phyloP scores from a whole-genome alignment of 305 asterid species.

The Striga hermonthica region DNA sequence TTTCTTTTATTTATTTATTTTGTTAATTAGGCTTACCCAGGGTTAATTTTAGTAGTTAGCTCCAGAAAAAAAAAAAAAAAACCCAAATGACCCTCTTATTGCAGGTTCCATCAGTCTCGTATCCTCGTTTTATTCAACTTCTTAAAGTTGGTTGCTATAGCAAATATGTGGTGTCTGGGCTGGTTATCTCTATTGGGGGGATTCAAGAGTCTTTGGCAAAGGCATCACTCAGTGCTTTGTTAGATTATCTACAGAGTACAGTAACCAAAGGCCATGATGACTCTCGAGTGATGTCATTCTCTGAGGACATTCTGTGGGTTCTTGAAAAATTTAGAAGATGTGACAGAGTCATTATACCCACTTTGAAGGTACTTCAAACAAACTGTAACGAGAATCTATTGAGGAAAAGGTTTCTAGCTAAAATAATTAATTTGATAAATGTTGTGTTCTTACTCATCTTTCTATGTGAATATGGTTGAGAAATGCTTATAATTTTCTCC shows the following conservation, averaged over 20 bases:
- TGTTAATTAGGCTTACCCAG: slow-evolving; percentile 6
- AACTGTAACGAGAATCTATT: slow-evolving; percentile 7
- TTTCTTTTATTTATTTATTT: neutral
- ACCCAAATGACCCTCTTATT: slow-evolving; percentile 21
- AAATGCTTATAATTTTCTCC: slow-evolving; percentile 25
- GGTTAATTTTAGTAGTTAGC: neutral
- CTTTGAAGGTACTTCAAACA: slow-evolving; percentile 65
- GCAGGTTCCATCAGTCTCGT: slow-evolving; percentile 81
- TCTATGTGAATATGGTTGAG: neutral
- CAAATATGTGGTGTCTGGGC: slow-evolving; percentile 68
- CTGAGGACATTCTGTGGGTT: slow-evolving; percentile 83
- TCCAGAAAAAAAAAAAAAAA: neutral
- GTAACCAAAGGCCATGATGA: slow-evolving; percentile 44
- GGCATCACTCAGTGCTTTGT: slow-evolving; percentile 72
- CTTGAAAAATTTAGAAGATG: slow-evolving; percentile 66
- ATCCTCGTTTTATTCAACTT: slow-evolving; percentile 74
- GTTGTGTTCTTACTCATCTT: neutral
- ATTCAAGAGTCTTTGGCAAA: slow-evolving; percentile 83
- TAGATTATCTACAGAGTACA: slow-evolving; percentile 56
- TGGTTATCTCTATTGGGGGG: slow-evolving; percentile 90
- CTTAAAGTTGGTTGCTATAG: slow-evolving; percentile 69
- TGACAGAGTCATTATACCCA: slow-evolving; percentile 77
- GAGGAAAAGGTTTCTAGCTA: slow-evolving; percentile 1
- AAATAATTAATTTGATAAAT: slow-evolving; percentile 1
- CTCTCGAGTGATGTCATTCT: slow-evolving; percentile 50